A percentile compares a stretch with the other conserved stretches of the same genome.
Conservation (phyloP, 495 filamentous ascomycete species). For the Neurospora sp. region DNA sequence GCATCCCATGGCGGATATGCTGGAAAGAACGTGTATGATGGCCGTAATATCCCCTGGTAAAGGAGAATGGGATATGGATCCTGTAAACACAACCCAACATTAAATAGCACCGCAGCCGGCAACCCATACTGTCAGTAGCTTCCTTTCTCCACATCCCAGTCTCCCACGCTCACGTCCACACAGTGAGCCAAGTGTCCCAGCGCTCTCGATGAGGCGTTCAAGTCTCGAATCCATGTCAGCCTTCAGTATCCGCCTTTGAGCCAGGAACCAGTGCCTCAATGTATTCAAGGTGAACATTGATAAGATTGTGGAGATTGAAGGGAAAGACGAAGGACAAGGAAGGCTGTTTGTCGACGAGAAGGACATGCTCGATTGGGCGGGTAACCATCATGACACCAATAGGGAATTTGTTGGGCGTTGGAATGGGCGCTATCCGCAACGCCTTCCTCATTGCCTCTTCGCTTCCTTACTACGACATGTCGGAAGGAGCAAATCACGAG, state of each 20-base stretch:
- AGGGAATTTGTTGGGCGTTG: conserved; percentile 13
- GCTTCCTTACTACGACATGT: conserved; percentile 48
- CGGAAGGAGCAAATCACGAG: neutral
- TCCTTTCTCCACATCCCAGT: neutral
- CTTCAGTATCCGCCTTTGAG: conserved; percentile 53
- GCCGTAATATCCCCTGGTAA: neutral
- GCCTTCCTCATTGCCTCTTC: conserved; percentile 46
- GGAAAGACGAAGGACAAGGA: conserved; percentile 27
- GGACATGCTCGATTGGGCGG: conserved; percentile 49
- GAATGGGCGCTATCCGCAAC: conserved; percentile 54
- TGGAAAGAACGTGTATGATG: conserved; percentile 1
- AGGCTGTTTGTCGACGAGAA: conserved; percentile 17
- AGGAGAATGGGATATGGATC: neutral
- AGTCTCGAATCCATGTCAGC: conserved; percentile 38
- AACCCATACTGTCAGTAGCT: neutral
- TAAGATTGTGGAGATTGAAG: conserved; percentile 42
- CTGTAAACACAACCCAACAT: neutral
- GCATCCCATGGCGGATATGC: neutral
- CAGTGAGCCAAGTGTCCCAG: neutral
- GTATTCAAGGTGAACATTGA: conserved; percentile 75
- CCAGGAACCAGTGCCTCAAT: conserved; percentile 47
- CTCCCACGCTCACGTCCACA: neutral
- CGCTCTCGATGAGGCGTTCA: conserved; percentile 41
- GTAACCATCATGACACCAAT: conserved; percentile 44
- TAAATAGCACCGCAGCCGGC: no score